Evolutionary conservation across 257 asterid species (phyloP).

Genomic region (Primulina tabacum): DNA sequence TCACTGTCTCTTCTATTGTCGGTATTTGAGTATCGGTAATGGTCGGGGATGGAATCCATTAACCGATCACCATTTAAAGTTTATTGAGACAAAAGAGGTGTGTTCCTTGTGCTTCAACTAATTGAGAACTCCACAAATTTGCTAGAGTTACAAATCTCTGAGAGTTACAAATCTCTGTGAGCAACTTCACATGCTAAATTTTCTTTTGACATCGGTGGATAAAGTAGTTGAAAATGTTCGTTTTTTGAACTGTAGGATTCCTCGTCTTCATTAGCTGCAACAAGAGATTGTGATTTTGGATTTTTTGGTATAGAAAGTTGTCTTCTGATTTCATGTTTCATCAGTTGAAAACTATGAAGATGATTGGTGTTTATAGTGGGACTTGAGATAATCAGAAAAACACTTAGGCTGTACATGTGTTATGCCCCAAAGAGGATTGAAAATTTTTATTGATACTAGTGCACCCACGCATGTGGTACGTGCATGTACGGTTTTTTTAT

Average conservation of each 20-base stretch:
- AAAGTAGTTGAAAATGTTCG: not conserved
- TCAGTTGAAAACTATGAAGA: slow-evolving; percentile 53
- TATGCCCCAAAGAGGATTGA: too few relatives aligned
- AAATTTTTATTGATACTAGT: too few relatives aligned
- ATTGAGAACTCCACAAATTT: slow-evolving; percentile 68
- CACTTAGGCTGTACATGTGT: too few relatives aligned
- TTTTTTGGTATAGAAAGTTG: slow-evolving; percentile 42
- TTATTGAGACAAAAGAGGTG: slow-evolving; percentile 67
- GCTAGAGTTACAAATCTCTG: slow-evolving; percentile 66
- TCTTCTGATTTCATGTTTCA: slow-evolving; percentile 32
- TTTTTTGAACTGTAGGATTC: slow-evolving; percentile 42
- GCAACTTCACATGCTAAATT: slow-evolving; percentile 22
- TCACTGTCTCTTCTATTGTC: slow-evolving; percentile 22
- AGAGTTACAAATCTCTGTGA: slow-evolving; percentile 79
- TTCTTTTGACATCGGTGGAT: not conserved
- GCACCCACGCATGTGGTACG: too few relatives aligned
- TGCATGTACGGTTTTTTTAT: too few relatives aligned
- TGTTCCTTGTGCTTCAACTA: slow-evolving; percentile 61
- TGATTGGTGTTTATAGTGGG: slow-evolving; percentile 53
- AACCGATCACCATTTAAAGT: slow-evolving; percentile 50
- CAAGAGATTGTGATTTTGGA: slow-evolving; percentile 34
- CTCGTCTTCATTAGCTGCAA: slow-evolving; percentile 36
- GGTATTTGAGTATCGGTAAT: slow-evolving; percentile 75
- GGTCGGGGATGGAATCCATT: slow-evolving; percentile 37
- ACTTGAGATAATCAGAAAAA: too few relatives aligned